These are phyloP conservation scores for Leccinum variicolor DNA, from an alignment of 768 basidiomycete species.

Conservation along the genomic window DNA sequence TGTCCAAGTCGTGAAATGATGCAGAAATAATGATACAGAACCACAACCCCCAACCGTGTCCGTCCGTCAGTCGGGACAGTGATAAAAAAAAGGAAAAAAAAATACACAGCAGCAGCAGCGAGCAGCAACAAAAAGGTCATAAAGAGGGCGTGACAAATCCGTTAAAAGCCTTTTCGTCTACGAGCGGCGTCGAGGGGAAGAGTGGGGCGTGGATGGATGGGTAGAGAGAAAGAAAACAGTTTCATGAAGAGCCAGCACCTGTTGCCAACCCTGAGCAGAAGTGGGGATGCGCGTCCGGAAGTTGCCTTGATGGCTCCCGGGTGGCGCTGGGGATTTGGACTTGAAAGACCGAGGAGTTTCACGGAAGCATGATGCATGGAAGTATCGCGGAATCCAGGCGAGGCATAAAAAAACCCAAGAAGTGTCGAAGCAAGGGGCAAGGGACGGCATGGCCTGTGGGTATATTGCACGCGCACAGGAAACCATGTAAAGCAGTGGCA, in stretches of 20 bases:
- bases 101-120: constrained; percentile 9
- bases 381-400: constrained; percentile 15
- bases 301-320: constrained; percentile 10
- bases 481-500: constrained; percentile 5
- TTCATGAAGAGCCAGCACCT: constrained; percentile 8
- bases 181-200: neutral
- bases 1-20: constrained; percentile 27
- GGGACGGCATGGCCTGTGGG: constrained; percentile 18
- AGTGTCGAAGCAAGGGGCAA: constrained; percentile 15
- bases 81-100: constrained; percentile 29
- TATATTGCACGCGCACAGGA: constrained; percentile 17
- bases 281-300: constrained; percentile 11
- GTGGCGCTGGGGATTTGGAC: neutral
- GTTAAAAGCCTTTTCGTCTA: constrained; percentile 17
- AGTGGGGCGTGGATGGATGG: neutral
- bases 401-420: constrained; percentile 15
- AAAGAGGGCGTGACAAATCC: constrained; percentile 23
- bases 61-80: constrained; percentile 11
- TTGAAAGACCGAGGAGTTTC: constrained; percentile 23
- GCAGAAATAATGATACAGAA: constrained; percentile 35
- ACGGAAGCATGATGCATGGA: constrained; percentile 22
- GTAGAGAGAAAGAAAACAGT: neutral
- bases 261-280: constrained; percentile 1
- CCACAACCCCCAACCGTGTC: constrained; percentile 7
- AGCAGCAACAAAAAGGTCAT: constrained; percentile 14